Percentiles rank a stretch among this genome's conserved stretches.
Evolutionary conservation across 1,139 yeast genomes (phyloP).

Genomic region (Candida labiduridarum): DNA sequence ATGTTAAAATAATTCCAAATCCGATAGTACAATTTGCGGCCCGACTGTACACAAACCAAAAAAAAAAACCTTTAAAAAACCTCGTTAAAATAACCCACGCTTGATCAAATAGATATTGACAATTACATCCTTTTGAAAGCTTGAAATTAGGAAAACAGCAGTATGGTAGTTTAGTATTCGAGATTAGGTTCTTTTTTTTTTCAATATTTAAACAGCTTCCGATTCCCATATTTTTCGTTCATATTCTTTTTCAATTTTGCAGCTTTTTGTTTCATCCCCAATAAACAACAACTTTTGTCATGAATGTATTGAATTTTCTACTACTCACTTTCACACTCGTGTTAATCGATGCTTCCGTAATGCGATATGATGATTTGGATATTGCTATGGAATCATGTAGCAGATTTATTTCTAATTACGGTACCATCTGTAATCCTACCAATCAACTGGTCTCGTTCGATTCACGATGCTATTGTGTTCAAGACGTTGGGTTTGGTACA

Average conservation of each 20-base stretch:
- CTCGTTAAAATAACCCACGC: too few relatives aligned
- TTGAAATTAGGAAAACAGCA: background rate
- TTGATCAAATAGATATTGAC: too few relatives aligned
- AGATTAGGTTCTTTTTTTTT: too few relatives aligned
- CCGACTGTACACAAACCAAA: too few relatives aligned
- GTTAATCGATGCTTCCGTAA: conserved; percentile 7
- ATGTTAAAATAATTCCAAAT: too few relatives aligned
- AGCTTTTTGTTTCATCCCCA: background rate
- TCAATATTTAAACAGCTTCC: background rate
- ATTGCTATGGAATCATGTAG: conserved; percentile 15
- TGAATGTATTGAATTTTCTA: background rate
- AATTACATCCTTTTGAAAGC: too few relatives aligned
- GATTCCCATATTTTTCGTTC: background rate
- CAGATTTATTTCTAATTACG: conserved; percentile 7
- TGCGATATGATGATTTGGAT: conserved; percentile 2
- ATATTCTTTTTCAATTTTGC: background rate
- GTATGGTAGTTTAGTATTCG: too few relatives aligned
- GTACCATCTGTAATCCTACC: conserved; percentile 10
- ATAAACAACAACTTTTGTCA: background rate
- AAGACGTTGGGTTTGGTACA: conserved; percentile 22
- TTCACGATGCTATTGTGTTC: conserved; percentile 20
- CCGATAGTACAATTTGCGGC: too few relatives aligned
- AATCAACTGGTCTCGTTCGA: conserved; percentile 2
- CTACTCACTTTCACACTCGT: background rate
- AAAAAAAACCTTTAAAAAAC: too few relatives aligned